Conservation (phyloP, 2,329 filamentous ascomycete genomes). For the Knoxdaviesia capensis region DNA sequence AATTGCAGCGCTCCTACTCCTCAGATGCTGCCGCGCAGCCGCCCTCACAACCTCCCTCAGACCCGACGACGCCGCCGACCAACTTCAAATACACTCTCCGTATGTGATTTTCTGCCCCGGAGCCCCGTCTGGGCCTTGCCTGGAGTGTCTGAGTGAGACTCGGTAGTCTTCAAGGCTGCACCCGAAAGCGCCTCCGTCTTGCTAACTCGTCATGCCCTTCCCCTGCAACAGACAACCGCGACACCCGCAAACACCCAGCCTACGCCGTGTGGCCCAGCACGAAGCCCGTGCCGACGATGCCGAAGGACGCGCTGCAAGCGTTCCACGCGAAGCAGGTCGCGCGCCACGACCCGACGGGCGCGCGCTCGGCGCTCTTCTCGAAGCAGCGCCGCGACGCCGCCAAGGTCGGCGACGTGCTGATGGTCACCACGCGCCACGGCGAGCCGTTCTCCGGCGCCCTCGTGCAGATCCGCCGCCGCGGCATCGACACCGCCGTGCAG, state of each 20-base stretch:
- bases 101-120: slow-evolving; percentile 8
- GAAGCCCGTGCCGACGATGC: too few relatives aligned
- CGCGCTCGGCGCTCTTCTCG: slow-evolving; percentile 64
- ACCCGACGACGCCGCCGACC: slow-evolving; percentile 11
- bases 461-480: slow-evolving; percentile 70
- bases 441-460: slow-evolving; percentile 84
- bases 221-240: neutral
- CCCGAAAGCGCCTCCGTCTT: too few relatives aligned
- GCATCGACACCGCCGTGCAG: slow-evolving; percentile 73
- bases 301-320: slow-evolving; percentile 39
- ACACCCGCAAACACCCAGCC: neutral
- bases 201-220: neutral
- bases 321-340: slow-evolving; percentile 51
- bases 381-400: slow-evolving; percentile 58
- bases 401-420: slow-evolving; percentile 74
- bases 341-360: slow-evolving; percentile 66
- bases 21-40: slow-evolving; percentile 21
- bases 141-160: too few relatives aligned
- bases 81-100: slow-evolving; percentile 12
- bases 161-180: too few relatives aligned
- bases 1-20: slow-evolving; percentile 4
- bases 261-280: too few relatives aligned
- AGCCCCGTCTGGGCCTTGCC: too few relatives aligned
- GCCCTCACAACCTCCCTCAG: slow-evolving; percentile 9
- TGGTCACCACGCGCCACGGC: slow-evolving; percentile 59